These are phyloP conservation scores for Benincasa hispida DNA, from an alignment of 306 rosid genomes.

Conservation along the genomic window DNA sequence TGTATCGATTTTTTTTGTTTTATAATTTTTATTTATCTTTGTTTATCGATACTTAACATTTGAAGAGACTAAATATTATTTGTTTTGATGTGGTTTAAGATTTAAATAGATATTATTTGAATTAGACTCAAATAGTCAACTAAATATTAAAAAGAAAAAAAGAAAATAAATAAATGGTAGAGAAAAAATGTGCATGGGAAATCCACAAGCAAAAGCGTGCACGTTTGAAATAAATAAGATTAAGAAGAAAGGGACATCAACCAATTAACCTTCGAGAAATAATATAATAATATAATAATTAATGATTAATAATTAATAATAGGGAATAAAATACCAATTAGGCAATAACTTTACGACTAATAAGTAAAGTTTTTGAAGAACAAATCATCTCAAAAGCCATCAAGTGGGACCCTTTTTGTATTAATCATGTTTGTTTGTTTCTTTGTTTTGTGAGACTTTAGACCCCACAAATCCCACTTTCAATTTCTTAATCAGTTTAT, in stretches of 20 bases:
- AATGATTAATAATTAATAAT: neutral
- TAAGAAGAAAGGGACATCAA: neutral
- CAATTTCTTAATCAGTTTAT: neutral
- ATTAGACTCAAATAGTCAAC: neutral
- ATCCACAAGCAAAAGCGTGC: conserved; percentile 11
- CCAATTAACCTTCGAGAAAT: neutral
- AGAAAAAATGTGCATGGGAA: conserved; percentile 1
- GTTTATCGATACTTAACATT: too few relatives aligned
- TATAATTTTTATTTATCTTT: too few relatives aligned
- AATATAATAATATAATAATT: neutral
- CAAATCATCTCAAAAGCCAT: neutral
- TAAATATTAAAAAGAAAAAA: neutral
- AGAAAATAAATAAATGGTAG: neutral
- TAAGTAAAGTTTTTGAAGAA: conserved; percentile 5
- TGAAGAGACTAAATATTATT: too few relatives aligned
- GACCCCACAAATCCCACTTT: neutral
- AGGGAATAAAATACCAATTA: neutral
- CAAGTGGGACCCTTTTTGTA: neutral
- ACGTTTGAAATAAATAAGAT: conserved; percentile 10
- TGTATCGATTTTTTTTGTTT: too few relatives aligned
- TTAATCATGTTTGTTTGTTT: neutral
- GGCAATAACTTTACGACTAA: conserved; percentile 1
- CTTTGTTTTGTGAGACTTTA: neutral
- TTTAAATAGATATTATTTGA: too few relatives aligned
- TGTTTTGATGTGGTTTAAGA: too few relatives aligned